Conservation (phyloP, 1,284 basidiomycete genomes). For the Marasmius fiardii region DNA sequence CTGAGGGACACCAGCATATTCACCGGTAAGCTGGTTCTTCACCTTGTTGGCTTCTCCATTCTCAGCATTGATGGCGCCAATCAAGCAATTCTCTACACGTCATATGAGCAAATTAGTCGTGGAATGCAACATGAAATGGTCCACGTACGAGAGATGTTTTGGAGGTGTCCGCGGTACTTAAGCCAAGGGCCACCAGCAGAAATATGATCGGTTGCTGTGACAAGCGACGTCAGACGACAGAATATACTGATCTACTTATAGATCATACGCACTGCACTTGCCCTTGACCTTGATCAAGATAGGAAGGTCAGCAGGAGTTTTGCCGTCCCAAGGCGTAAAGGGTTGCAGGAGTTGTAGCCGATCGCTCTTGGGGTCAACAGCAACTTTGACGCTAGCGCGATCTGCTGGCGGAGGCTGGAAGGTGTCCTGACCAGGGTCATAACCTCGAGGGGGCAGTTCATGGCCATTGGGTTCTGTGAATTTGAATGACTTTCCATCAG, state of each 20-base stretch:
- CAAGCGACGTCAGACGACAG: not conserved
- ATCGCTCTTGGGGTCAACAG: conserved; percentile 86
- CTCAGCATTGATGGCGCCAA: conserved; percentile 94
- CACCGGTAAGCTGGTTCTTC: conserved; percentile 88
- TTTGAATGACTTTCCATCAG: conserved; percentile 97
- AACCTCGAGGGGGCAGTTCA: conserved; percentile 93
- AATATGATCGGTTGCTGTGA: conserved; percentile 78
- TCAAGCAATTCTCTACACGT: conserved; percentile 85
- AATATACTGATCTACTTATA: conserved; percentile 3
- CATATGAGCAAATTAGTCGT: conserved; percentile 8
- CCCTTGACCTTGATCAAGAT: conserved; percentile 98
- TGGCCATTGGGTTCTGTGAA: conserved; percentile 88
- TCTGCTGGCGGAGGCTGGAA: conserved; percentile 94
- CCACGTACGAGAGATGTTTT: conserved; percentile 92
- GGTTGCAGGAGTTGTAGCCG: conserved; percentile 94
- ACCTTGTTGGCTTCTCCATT: conserved; percentile 96
- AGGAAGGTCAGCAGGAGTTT: conserved; percentile 87
- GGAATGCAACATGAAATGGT: not conserved
- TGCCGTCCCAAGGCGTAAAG: conserved; percentile 92
- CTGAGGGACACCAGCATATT: conserved; percentile 84
- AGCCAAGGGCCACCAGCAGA: conserved; percentile 98
- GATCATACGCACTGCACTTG: conserved; percentile 85
- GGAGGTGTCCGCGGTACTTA: conserved; percentile 98
- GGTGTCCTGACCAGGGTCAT: conserved; percentile 95
- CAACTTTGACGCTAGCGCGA: conserved; percentile 81